Evolutionary conservation across 2,329 filamentous ascomycete species (phyloP), one percentile per base, ranked within the genome.

Genomic region (Orbilia blumenaviensis): DNA sequence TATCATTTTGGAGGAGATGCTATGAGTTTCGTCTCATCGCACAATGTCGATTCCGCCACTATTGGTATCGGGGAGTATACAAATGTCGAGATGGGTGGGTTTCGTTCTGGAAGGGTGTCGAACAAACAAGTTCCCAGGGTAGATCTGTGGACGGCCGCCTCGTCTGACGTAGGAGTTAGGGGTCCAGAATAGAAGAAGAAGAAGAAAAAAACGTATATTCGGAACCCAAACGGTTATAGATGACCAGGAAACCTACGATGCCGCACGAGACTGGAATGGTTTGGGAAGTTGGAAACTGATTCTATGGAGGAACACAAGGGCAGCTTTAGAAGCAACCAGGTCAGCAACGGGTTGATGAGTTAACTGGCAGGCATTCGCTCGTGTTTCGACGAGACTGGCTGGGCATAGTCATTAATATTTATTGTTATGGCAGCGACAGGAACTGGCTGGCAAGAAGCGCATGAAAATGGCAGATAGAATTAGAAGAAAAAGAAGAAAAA

Each of bases 351-450:
- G 54, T 50, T 29, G 64, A 60, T 27, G 52, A 14, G n/a, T 32
- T 61, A 32, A 42, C 21, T 60, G 48, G 54, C 67, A 38, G 52
- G 52, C 52, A 56, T 56, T 72, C 67, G 67, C 23, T 72, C 58
- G 67, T 72, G 67, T 64, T 64, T 72, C 60, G 60, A 72, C 32
- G 46, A 63, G 67, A 72, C 67, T 72, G 67, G 60, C 60, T 50
- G 36, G 56, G 56, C 36, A 46, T 29, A 44, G 36, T 21, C 18
- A 61, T 46, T 61, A 32, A 61, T 36, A 48, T 44, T 6, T 32
- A 44, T n/a, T 62, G 32, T 44, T 29, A 29, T 41, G 3, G 29
- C 29, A 61, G 14, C 25, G 14, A 34, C 18, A 6, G 18, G 14
- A 18, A 12, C 7, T 3, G 27, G 27, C 25, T 32, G 42, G 16